Evolutionary conservation across 495 filamentous ascomycete genomes (phyloP).

Genomic region (Geoglossum glabrum): DNA sequence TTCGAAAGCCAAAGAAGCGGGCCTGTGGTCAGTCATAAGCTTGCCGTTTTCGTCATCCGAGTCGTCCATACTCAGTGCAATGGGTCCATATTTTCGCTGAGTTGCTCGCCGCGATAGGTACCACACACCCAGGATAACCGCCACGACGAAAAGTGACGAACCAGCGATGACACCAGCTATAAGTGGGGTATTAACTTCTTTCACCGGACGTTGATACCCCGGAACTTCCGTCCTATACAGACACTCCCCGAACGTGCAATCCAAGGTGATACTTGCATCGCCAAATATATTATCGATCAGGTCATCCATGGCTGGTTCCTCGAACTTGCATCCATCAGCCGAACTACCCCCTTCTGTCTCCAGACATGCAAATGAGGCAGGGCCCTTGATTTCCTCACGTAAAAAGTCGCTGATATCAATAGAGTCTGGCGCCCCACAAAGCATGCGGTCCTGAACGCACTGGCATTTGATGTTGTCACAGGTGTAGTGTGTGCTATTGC

Average conservation of each 20-base stretch:
- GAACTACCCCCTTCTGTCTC: conserved; percentile 36
- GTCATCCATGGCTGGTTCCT: conserved; percentile 76
- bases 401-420: conserved; percentile 87
- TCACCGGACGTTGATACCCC: conserved; percentile 71
- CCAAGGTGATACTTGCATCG: conserved; percentile 66
- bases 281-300: conserved; percentile 78
- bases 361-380: conserved; percentile 60
- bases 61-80: conserved; percentile 54
- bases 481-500: conserved; percentile 65
- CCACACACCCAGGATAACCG: conserved; percentile 66
- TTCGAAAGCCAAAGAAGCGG: conserved; percentile 71
- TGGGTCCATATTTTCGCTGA: conserved; percentile 45
- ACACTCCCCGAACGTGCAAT: conserved; percentile 78
- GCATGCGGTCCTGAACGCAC: conserved; percentile 78
- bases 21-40: conserved; percentile 77
- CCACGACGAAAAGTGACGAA: conserved; percentile 69
- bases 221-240: conserved; percentile 80
- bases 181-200: conserved; percentile 90
- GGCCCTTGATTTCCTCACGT: conserved; percentile 56
- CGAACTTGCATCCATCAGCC: conserved; percentile 54
- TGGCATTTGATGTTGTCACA: conserved; percentile 70
- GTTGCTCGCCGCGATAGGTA: conserved; percentile 56
- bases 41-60: conserved; percentile 75
- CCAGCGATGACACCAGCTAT: conserved; percentile 89
- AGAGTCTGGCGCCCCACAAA: conserved; percentile 78